Percentiles rank a stretch among this genome's conserved stretches.
Evolutionary conservation across 1,284 basidiomycete genomes (phyloP).

Genomic region (Moesziomyces aphidis): DNA sequence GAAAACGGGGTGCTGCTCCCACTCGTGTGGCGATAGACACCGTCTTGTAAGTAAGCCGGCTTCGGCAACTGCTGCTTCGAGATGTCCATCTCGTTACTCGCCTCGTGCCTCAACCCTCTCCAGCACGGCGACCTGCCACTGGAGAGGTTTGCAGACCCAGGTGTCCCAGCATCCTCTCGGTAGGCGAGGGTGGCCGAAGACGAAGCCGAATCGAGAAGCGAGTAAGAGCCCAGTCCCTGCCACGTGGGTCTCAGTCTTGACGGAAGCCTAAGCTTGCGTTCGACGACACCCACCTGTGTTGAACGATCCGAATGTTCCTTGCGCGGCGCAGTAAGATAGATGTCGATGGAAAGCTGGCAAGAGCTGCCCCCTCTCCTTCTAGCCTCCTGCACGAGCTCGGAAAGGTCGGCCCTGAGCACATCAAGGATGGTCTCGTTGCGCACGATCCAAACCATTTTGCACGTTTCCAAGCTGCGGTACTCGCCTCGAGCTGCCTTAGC

Average conservation of each 20-base stretch:
- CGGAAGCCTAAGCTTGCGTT: constrained; percentile 1
- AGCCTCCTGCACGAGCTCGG: constrained; percentile 14
- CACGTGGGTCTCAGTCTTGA: constrained; percentile 1
- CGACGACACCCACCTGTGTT: not conserved
- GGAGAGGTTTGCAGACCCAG: not conserved
- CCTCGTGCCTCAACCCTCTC: constrained; percentile 3
- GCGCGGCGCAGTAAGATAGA: constrained; percentile 13
- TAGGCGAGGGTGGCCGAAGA: constrained; percentile 3
- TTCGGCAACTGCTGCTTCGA: not conserved
- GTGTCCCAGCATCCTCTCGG: not conserved
- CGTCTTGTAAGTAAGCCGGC: not conserved
- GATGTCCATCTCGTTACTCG: constrained; percentile 1
- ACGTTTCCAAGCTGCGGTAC: constrained; percentile 4
- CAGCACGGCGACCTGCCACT: not conserved
- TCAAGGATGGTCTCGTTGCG: constrained; percentile 21
- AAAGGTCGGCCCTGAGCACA: constrained; percentile 14
- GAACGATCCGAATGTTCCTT: not conserved
- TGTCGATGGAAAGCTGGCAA: constrained; percentile 20
- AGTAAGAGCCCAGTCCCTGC: not conserved
- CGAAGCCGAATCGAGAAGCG: constrained; percentile 1
- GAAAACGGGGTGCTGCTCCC: not conserved
- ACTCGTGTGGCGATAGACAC: not conserved
- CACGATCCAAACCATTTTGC: constrained; percentile 50
- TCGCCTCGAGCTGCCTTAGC: constrained; percentile 7
- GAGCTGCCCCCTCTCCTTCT: constrained; percentile 1